These are phyloP conservation scores for Pouteria glomerata DNA, from an alignment of 148 eudicot genomes.

Conservation along the genomic window DNA sequence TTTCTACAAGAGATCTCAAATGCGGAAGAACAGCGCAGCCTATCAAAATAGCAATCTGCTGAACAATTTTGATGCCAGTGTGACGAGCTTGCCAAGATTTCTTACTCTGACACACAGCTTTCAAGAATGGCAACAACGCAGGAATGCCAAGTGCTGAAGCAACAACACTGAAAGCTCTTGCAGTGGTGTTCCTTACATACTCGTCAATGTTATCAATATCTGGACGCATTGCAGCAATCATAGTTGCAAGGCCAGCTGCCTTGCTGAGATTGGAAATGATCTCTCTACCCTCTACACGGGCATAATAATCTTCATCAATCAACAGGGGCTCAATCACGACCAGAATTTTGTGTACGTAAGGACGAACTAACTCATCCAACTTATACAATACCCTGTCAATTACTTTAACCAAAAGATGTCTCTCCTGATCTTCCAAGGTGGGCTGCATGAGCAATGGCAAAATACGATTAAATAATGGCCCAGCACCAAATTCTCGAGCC, in stretches of 20 bases:
- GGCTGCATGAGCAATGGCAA: constrained; percentile 98
- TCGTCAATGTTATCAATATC: constrained; percentile 98
- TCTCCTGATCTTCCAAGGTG: constrained; percentile 90
- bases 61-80: constrained; percentile 95
- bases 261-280: constrained; percentile 94
- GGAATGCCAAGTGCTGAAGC: constrained; percentile 99
- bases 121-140: constrained; percentile 82
- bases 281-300: constrained; percentile 97
- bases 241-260: constrained; percentile 97
- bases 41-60: constrained; percentile 92
- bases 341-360: constrained; percentile 89
- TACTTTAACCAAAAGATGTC: constrained; percentile 93
- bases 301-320: constrained; percentile 95
- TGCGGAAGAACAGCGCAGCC: constrained; percentile 99
- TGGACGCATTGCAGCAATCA: constrained; percentile 99
- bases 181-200: constrained; percentile 94
- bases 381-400: constrained; percentile 90
- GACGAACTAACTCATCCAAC: constrained; percentile 92
- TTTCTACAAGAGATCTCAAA: constrained; percentile 88
- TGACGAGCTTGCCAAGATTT: constrained; percentile 99
- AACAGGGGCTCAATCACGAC: constrained; percentile 93
- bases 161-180: constrained; percentile 98
- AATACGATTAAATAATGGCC: constrained; percentile 80
- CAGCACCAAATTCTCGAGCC: constrained; percentile 95
- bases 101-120: constrained; percentile 99